Evolutionary conservation across 2,329 filamentous ascomycete species (phyloP), one percentile per base, ranked within the genome.

Genomic region (Fusarium avenaceum): DNA sequence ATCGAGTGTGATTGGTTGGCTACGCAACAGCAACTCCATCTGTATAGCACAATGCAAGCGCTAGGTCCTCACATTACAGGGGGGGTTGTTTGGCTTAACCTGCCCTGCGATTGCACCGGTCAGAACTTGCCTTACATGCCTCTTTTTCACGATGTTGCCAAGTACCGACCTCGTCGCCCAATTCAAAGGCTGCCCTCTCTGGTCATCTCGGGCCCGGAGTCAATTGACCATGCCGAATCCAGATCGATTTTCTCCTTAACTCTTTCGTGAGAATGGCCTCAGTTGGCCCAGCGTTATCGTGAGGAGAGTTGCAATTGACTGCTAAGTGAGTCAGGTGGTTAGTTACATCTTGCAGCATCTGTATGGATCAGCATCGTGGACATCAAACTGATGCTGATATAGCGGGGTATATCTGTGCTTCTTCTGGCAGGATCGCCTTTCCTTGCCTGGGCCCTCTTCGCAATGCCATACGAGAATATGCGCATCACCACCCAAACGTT

Each of bases 31-130:
- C 58, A 69, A 57, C 67, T 69, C 55, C 57, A 70, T 63, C 64
- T 53, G 62, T 71, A 73, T 70, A 74, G 72, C 58, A 65, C 64
- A 54, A 39, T 57, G 66, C 63, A 69, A 55, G 60, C 64, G 67
- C 64, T 63, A 56, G 54, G 43, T 48, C 30, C 42, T 62, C 39
- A 28, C 35, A 42, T 39, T 38, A 59, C 46, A 52, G 54, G 57
- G 59, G 53, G 59, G 53, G 14, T 14, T 49, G 52, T 28, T 46
- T 33, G 45, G 39, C 35, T 32, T 46, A 35, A 42, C 32, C 50
- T 42, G 22, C 22, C 40, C 24, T 9, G 24, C 53, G 42, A 47
- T 55, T 50, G 57, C 64, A 50, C 64, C 28, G 30, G 30, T 15
- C 11, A 32, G 30, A 15, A 13, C 30, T 20, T 22, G 35, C 19